Evolutionary conservation across 108 stramenopile species (phyloP), one percentile per base, ranked within the genome.

Genomic region (Asterionellopsis glacialis): DNA sequence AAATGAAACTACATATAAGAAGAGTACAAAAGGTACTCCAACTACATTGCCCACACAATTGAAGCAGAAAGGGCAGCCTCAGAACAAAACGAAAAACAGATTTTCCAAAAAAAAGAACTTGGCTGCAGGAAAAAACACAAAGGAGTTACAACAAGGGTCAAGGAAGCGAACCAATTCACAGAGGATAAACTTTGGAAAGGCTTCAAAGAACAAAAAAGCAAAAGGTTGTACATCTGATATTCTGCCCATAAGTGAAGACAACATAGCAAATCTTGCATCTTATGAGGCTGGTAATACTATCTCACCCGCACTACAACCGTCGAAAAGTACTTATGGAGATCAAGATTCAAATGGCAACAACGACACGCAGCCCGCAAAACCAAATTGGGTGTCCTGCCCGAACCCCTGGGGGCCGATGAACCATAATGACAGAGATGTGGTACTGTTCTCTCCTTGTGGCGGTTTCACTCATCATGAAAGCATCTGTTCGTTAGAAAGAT

Each of bases 351-450:
- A 41, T 9, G 3, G 5, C 16, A 39, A 3, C n/a, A n/a, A 15
- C 25, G 52, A 16, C 2, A 3, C 5, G 3, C 41, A 40, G 16
- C 41, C 39, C 9, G 9, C 26, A 15, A 57, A 19, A 42, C 56
- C 76, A 6, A 66, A 64, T 26, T 88, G 87, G 87, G 61, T 72
- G 7, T 59, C 79, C 2, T 76, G 75, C 33, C 58, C 50, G 9
- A 77, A 85, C 67, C 87, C 87, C 11, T 92, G 90, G 90, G 90
- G 90, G 3, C 49, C 63, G 19, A 45, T 67, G 27, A 85, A 83
- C 6, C 61, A 74, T 47, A 40, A 51, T 27, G 79, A 77, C 11
- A 85, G 78, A 0, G 90, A 92, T 61, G 70, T 85, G 41, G 69
- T 88, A 23, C 25, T 92, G 1, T 80, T 80, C 48, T 68, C 81